These are phyloP conservation scores for Oryza punctata DNA, from an alignment of 176 grass and related monocot species.

Conservation along the genomic window DNA sequence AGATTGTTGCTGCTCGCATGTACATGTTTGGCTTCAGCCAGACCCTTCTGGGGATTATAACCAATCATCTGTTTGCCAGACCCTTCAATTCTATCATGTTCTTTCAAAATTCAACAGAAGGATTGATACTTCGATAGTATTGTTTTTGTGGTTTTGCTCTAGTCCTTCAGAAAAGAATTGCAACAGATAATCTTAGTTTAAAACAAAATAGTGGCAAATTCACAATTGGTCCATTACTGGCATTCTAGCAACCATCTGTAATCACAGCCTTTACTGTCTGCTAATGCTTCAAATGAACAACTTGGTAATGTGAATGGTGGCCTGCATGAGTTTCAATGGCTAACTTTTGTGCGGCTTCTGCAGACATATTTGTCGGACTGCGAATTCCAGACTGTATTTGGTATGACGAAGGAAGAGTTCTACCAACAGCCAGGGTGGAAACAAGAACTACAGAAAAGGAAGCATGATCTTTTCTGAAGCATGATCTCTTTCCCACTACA, in stretches of 20 bases:
- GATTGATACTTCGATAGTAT: too few relatives aligned
- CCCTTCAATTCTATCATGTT: too few relatives aligned
- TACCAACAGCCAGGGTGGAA: slow-evolving; percentile 96
- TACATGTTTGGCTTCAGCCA: neutral
- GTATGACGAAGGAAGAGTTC: slow-evolving; percentile 75
- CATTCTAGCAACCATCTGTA: neutral
- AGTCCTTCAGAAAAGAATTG: neutral
- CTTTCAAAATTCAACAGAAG: too few relatives aligned
- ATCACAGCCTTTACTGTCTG: slow-evolving; percentile 6
- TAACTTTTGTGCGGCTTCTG: slow-evolving; percentile 34
- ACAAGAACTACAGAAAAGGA: slow-evolving; percentile 91
- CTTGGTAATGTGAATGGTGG: neutral
- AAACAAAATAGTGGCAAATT: neutral
- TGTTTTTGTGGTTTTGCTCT: too few relatives aligned
- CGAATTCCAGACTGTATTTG: slow-evolving; percentile 77
- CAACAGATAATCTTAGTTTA: neutral
- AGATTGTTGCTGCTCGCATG: neutral
- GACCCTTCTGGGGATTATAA: too few relatives aligned
- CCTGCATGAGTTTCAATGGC: neutral
- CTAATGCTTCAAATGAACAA: neutral
- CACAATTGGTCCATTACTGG: neutral
- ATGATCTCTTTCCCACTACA: neutral
- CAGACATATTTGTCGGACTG: slow-evolving; percentile 89
- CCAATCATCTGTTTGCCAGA: too few relatives aligned
- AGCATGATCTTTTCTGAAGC: slow-evolving; percentile 83